Evolutionary conservation across 192 early-diverging fungal genomes (phyloP).

Genomic region (Coemansia erecta): DNA sequence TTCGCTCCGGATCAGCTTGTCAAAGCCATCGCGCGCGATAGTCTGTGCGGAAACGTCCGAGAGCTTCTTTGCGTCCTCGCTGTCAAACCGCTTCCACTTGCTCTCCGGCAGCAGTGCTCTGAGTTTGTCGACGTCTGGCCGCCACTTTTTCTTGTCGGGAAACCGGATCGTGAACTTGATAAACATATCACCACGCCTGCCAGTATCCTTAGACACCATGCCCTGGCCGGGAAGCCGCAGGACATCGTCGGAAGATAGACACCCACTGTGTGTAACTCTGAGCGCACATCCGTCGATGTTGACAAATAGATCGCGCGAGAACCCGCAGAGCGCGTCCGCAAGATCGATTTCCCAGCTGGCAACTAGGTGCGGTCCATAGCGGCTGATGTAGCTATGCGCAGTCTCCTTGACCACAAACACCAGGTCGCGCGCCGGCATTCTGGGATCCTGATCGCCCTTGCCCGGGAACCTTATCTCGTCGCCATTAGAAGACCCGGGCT

Average conservation of each 20-base stretch:
- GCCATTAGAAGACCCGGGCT: conserved; percentile 90
- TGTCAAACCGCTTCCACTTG: conserved; percentile 2
- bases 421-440: conserved; percentile 85
- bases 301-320: conserved; percentile 70
- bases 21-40: background rate
- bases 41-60: background rate
- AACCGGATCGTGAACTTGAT: conserved; percentile 86
- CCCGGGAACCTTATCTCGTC: conserved; percentile 88
- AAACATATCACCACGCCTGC: conserved; percentile 85
- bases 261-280: conserved; percentile 74
- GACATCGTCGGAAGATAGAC: conserved; percentile 84
- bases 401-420: conserved; percentile 88
- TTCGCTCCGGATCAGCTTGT: background rate
- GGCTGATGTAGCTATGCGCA: conserved; percentile 73
- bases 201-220: conserved; percentile 80
- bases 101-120: conserved; percentile 15
- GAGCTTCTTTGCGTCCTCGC: background rate
- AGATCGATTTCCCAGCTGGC: conserved; percentile 79
- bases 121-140: conserved; percentile 21
- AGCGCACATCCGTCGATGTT: conserved; percentile 90
- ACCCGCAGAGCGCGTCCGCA: conserved; percentile 90
- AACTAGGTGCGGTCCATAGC: conserved; percentile 78
- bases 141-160: conserved; percentile 55
- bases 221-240: conserved; percentile 85
- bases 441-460: conserved; percentile 95